These are phyloP conservation scores for Babesia ovis DNA, from an alignment of 169 alveolate genomes.

Conservation along the genomic window DNA sequence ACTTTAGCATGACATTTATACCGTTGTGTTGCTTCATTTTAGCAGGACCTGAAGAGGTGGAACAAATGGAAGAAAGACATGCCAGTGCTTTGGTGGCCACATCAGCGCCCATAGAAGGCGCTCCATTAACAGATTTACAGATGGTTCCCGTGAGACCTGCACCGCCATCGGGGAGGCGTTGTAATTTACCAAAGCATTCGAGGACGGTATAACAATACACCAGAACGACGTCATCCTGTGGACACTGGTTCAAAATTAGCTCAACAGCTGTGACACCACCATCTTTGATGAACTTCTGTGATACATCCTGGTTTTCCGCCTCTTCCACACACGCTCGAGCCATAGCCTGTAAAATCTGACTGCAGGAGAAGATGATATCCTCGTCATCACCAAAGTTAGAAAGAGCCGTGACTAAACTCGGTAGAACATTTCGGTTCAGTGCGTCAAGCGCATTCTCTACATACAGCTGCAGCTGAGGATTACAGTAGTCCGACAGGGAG, in stretches of 20 bases:
- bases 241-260: conserved; percentile 75
- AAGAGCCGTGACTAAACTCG: conserved; percentile 84
- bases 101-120: conserved; percentile 13
- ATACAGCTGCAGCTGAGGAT: conserved; percentile 84
- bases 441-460: conserved; percentile 90
- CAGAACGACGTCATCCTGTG: conserved; percentile 80
- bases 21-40: conserved; percentile 44
- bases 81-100: conserved; percentile 51
- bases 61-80: conserved; percentile 35
- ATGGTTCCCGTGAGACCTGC: conserved; percentile 36
- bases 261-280: conserved; percentile 82
- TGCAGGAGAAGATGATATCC: conserved; percentile 81
- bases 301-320: conserved; percentile 65
- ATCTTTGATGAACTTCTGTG: conserved; percentile 68
- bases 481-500: conserved; percentile 88
- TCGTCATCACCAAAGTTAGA: conserved; percentile 88
- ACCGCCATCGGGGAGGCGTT: conserved; percentile 49
- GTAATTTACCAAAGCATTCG: conserved; percentile 69
- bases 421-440: conserved; percentile 82
- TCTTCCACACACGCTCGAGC: conserved; percentile 84
- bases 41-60: conserved; percentile 22
- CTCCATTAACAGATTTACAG: conserved; percentile 33
- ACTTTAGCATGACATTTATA: conserved; percentile 35
- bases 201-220: conserved; percentile 79
- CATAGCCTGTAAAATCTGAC: conserved; percentile 85